These are phyloP conservation scores for Dorcoceras hygrometricum DNA, from an alignment of 257 asterid species.

Conservation along the genomic window DNA sequence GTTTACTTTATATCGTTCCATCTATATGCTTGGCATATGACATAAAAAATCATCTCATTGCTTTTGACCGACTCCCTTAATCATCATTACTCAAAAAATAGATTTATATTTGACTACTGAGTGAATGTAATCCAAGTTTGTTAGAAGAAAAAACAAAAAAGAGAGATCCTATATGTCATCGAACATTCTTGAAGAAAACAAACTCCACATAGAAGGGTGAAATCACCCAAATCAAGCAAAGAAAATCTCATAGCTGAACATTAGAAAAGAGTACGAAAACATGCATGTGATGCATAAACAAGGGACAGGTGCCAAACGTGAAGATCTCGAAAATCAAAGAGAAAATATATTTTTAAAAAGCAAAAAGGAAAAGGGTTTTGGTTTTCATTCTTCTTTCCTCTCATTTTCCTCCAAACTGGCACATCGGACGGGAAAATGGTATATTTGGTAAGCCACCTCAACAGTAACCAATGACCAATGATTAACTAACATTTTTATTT, in stretches of 20 bases:
- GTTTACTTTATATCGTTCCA: neutral
- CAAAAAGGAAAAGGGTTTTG: neutral
- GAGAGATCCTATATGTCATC: conserved; percentile 21
- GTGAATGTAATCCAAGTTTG: neutral
- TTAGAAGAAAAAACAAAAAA: conserved; percentile 1
- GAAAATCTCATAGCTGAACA: conserved; percentile 7
- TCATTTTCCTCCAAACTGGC: neutral
- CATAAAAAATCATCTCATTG: neutral
- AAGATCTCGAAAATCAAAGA: conserved; percentile 35
- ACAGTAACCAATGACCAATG: neutral
- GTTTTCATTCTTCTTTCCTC: conserved; percentile 5
- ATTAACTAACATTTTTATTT: neutral
- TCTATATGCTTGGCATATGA: neutral
- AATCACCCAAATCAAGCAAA: conserved; percentile 15
- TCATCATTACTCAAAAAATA: neutral
- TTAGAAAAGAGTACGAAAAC: neutral
- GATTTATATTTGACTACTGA: neutral
- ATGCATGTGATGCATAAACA: conserved; percentile 15
- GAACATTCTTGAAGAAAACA: conserved; percentile 8
- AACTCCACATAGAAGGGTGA: conserved; percentile 3
- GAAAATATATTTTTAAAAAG: neutral
- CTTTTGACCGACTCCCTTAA: neutral
- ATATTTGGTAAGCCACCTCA: neutral
- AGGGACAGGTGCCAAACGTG: conserved; percentile 71
- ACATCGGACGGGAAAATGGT: neutral